Evolutionary conservation across 139 green algal species (phyloP).

Genomic region (Penium margaritaceum): DNA sequence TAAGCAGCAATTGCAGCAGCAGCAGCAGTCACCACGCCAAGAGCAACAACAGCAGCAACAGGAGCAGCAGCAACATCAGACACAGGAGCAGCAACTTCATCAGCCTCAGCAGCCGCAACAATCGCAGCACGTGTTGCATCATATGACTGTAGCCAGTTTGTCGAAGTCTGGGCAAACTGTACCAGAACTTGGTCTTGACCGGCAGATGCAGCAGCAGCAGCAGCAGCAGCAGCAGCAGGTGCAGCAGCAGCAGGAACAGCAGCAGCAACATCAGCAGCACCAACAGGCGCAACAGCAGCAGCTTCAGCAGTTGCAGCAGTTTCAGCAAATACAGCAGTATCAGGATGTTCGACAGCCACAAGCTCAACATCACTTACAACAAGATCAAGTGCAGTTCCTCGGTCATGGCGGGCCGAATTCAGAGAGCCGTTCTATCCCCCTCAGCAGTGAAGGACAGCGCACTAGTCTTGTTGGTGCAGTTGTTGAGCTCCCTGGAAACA

Average conservation of each 20-base stretch:
- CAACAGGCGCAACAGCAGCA: no score
- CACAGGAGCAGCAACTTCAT: neutral
- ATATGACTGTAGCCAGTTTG: no score
- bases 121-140: neutral
- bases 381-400: no score
- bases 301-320: no score
- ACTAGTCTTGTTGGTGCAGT: no score
- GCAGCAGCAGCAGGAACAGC: neutral
- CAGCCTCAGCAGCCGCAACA: neutral
- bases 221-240: neutral
- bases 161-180: neutral
- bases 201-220: neutral
- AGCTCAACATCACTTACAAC: no score
- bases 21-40: neutral
- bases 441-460: no score
- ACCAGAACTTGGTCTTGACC: neutral
- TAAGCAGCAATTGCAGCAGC: neutral
- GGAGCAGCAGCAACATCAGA: neutral
- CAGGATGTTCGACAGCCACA: no score
- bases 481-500: no score
- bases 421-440: no score
- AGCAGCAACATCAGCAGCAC: neutral
- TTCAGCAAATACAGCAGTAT: no score
- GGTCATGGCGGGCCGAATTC: no score
- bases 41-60: conserved; percentile 3